Evolutionary conservation across 2,329 filamentous ascomycete species (phyloP).

Genomic region (Penicillium sclerotigenum): DNA sequence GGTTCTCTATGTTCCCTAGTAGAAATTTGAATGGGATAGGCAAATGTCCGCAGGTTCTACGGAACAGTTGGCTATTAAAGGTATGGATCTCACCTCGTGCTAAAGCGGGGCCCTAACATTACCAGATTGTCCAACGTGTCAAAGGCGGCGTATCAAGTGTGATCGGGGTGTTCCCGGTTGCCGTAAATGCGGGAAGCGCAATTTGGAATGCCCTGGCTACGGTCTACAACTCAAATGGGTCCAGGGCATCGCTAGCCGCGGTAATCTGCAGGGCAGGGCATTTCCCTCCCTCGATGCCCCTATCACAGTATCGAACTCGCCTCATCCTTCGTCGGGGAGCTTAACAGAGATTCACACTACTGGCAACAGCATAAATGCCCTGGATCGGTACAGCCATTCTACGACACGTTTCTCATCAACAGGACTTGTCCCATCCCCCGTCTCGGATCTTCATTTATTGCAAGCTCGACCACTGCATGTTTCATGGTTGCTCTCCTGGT

Average conservation of each 20-base stretch:
- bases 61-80: slow-evolving; percentile 4
- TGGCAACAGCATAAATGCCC: neutral
- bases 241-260: slow-evolving; percentile 27
- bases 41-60: slow-evolving; percentile 10
- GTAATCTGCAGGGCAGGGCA: slow-evolving; percentile 22
- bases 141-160: slow-evolving; percentile 25
- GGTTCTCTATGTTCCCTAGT: neutral
- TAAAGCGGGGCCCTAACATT: neutral
- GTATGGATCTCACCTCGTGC: neutral
- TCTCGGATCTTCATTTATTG: neutral
- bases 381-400: neutral
- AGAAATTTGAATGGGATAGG: slow-evolving; percentile 2
- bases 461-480: slow-evolving; percentile 1
- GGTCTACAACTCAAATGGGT: slow-evolving; percentile 25
- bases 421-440: neutral
- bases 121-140: slow-evolving; percentile 23
- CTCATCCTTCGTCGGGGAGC: neutral
- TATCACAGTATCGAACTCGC: neutral
- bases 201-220: slow-evolving; percentile 26
- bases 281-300: slow-evolving; percentile 12
- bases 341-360: neutral
- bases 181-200: slow-evolving; percentile 26
- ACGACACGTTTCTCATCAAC: neutral
- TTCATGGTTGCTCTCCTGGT: slow-evolving; percentile 4
- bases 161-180: slow-evolving; percentile 25